Conservation (phyloP, 2,329 filamentous ascomycete genomes). For the Aspergillus vadensis region DNA sequence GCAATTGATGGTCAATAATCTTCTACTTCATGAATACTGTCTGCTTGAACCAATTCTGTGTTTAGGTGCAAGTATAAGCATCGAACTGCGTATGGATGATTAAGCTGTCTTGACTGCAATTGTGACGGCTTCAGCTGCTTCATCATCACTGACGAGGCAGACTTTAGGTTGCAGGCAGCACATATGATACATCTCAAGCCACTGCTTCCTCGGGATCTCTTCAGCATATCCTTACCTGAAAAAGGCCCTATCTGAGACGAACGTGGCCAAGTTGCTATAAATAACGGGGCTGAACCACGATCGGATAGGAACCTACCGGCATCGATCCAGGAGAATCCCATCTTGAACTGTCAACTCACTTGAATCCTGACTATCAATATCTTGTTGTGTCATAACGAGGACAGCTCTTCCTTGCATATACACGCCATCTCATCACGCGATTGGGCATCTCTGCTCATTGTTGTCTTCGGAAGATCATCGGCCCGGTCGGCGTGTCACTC, state of each 20-base stretch:
- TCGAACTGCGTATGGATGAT: too few species aligned
- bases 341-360: background rate
- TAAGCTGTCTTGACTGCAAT: background rate
- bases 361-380: background rate
- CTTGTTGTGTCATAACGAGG: background rate
- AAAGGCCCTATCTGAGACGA: background rate
- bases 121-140: background rate
- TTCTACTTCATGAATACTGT: too few species aligned
- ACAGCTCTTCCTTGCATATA: background rate
- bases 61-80: too few species aligned
- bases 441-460: background rate
- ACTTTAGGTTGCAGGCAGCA: background rate
- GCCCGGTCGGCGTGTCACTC: constrained; percentile 36
- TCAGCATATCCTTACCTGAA: background rate
- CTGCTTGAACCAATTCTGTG: too few species aligned
- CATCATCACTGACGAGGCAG: background rate
- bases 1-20: too few species aligned
- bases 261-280: constrained; percentile 7
- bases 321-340: background rate
- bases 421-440: background rate
- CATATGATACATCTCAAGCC: background rate
- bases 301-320: constrained; percentile 1
- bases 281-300: constrained; percentile 7
- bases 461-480: constrained; percentile 36
- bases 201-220: background rate